Conservation (phyloP, 1,284 basidiomycete genomes). For the Leccinum subatratum region DNA sequence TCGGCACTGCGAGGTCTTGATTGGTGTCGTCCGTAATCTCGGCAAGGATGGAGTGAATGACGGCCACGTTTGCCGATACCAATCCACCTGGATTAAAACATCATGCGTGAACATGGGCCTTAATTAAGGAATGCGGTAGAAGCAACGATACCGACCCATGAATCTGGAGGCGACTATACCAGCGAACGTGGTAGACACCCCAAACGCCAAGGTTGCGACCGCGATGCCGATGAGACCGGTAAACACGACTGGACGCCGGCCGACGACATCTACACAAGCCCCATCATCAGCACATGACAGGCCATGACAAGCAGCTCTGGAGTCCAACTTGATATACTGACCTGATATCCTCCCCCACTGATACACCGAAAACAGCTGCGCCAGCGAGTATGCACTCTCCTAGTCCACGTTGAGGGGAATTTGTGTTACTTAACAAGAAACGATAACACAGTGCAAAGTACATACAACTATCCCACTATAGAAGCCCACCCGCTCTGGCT, state of each 20-base stretch:
- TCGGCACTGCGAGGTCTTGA: conserved; percentile 54
- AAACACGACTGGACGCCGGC: conserved; percentile 57
- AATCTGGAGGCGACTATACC: conserved; percentile 32
- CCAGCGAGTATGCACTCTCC: conserved; percentile 59
- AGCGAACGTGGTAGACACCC: conserved; percentile 47
- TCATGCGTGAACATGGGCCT: not conserved
- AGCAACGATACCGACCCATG: conserved; percentile 27
- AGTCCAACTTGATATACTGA: conserved; percentile 17
- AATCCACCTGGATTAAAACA: conserved; percentile 40
- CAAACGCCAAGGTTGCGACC: conserved; percentile 46
- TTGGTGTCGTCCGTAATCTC: conserved; percentile 61
- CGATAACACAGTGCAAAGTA: not conserved
- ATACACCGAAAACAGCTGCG: conserved; percentile 58
- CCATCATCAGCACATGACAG: not conserved
- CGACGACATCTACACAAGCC: conserved; percentile 41
- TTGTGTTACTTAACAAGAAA: not conserved
- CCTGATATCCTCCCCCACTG: conserved; percentile 59
- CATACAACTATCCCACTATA: conserved; percentile 57
- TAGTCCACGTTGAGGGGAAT: conserved; percentile 19
- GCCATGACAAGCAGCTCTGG: not conserved
- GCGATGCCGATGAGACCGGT: conserved; percentile 52
- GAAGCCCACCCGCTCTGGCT: conserved; percentile 56
- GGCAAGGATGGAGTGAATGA: conserved; percentile 46
- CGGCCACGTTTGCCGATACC: conserved; percentile 57
- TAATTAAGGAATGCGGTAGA: conserved; percentile 32